Percentiles rank a stretch among this genome's conserved stretches.
Evolutionary conservation across 495 filamentous ascomycete species (phyloP).

Genomic region (Cercophora samala): DNA sequence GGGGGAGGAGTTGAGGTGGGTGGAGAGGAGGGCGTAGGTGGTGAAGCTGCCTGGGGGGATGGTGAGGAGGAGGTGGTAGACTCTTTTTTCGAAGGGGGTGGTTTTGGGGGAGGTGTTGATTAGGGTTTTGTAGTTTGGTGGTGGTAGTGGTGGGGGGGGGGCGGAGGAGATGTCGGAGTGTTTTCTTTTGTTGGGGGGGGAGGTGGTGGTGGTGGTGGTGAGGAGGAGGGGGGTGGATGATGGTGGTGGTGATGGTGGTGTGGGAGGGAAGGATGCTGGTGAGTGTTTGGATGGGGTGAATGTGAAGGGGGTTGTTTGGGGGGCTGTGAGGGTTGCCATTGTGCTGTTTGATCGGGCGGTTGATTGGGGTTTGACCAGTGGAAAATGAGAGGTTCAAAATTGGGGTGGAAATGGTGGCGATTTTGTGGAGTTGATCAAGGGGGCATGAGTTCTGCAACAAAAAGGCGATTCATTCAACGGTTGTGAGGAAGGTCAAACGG

Average conservation of each 20-base stretch:
- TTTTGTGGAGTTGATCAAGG: neutral
- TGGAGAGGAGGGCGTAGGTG: constrained; percentile 69
- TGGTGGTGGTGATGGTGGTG: constrained; percentile 15
- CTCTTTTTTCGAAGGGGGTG: constrained; percentile 57
- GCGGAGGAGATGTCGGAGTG: constrained; percentile 5
- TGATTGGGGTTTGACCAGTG: neutral
- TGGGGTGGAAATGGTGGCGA: neutral
- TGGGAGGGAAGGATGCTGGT: neutral
- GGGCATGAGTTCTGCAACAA: neutral
- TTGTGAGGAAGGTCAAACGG: neutral
- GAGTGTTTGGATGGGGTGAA: neutral
- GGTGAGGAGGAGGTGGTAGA: constrained; percentile 46
- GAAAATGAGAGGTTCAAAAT: too few relatives aligned
- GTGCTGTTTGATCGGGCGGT: neutral
- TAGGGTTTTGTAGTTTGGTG: constrained; percentile 7
- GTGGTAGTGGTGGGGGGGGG: neutral
- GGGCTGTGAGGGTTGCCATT: neutral
- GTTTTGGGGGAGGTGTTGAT: constrained; percentile 35
- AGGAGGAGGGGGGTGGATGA: constrained; percentile 1
- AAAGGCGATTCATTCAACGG: neutral
- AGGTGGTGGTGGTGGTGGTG: constrained; percentile 8
- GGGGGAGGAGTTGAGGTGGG: constrained; percentile 64
- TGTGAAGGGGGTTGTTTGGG: neutral
- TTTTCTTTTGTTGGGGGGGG: constrained; percentile 8
- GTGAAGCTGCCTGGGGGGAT: constrained; percentile 68